Conservation (phyloP, 345 rosid species). For the Kandelia obovata region DNA sequence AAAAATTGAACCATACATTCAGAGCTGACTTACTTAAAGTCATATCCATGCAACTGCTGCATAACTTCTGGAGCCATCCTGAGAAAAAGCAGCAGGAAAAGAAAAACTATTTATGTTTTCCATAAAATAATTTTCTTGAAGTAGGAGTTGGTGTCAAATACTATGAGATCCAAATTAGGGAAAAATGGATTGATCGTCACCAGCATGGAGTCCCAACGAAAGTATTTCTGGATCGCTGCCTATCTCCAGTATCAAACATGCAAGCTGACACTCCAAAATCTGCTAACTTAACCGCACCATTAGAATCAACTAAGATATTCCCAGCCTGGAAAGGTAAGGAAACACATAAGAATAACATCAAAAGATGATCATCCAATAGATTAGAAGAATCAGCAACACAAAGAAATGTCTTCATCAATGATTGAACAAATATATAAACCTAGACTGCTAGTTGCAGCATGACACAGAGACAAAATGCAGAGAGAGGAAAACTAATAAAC, state of each 20-base stretch:
- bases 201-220: conserved; percentile 99
- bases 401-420: not conserved
- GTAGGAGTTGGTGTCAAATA: not conserved
- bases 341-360: conserved; percentile 16
- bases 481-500: not conserved
- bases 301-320: conserved; percentile 73
- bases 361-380: not conserved
- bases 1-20: conserved; percentile 15
- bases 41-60: conserved; percentile 99
- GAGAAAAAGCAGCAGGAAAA: conserved; percentile 16
- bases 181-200: conserved; percentile 33
- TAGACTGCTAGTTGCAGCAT: not conserved
- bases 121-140: not conserved
- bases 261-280: conserved; percentile 98
- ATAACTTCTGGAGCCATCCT: conserved; percentile 99
- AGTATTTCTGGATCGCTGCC: conserved; percentile 95
- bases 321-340: conserved; percentile 64
- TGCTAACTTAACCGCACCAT: conserved; percentile 85
- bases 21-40: conserved; percentile 76
- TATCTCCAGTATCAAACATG: conserved; percentile 97
- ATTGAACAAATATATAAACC: not conserved
- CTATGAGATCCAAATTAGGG: not conserved
- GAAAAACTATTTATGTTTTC: conserved; percentile 3
- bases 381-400: not conserved
- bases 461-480: not conserved